Base-by-base conservation (phyloP, 306 rosid species). In the Lotus japonicus region DNA sequence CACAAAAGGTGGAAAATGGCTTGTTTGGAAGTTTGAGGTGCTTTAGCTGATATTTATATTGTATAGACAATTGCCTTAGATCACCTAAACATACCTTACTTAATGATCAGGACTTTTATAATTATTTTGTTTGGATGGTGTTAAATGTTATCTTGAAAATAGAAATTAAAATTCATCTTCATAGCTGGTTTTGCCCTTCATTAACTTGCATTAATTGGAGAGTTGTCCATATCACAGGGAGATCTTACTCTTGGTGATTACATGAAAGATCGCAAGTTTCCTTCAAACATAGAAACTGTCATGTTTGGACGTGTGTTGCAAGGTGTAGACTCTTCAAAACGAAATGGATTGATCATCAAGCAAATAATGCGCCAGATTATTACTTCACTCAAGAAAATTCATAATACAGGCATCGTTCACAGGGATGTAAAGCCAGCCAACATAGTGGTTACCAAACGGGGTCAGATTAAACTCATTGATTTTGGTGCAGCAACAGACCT, bases 21-120 rank as follows among this genome's bases (percentile, higher is more conserved):
- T 94, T 45, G 99, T 90, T 53, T 94, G 99, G 97, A 94, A 94
- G 77, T 94, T 88, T 65, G 99, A 90, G 98, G 98, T 92, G 84
- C 84, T 64, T 18, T 39, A 9, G 39, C 66, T 44, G 11, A 45
- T 71, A 49, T 62, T 66, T 75, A 42, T 57, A 5, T 70, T 35
- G 58, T 58, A 26, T 46, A 11, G 31, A 43, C 64, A 66, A 57
- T 50, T 42, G 12, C 49, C 66, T 45, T 71, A 42, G 58, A 64
- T 70, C 35, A 70, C 5, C 46, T 53, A 49, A 23, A 19, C 67
- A 58, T 45, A 43, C 75, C 41, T 18, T 71, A 46, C 50, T 58
- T 45, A 19, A n/a, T 58, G 33, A 3, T 65, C 48, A 9, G 52
- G 55, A 58, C 61, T 54, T 31, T 44, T 21, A 12, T 56, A 50